phyloP scores from a whole-genome alignment of 2,329 filamentous ascomycete genomes.

The Orbilia quercus region DNA sequence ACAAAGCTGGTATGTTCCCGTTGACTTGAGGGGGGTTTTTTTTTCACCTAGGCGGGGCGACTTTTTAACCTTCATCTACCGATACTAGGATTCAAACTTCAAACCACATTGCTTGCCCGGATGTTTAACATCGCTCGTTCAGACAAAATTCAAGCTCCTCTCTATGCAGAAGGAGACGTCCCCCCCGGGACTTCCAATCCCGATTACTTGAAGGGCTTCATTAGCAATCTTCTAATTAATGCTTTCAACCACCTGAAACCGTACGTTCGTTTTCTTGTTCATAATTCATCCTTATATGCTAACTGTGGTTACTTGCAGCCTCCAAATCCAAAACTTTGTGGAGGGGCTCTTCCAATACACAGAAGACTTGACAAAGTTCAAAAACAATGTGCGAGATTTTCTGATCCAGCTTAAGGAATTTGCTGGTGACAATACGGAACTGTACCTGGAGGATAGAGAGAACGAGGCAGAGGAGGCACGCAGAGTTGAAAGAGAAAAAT shows the following conservation, averaged over 20 bases:
- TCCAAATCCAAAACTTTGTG: constrained; percentile 90
- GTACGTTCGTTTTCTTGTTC: constrained; percentile 65
- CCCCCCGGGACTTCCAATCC: constrained; percentile 84
- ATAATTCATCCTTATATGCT: not conserved
- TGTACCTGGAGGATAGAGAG: constrained; percentile 94
- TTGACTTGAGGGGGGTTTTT: no score
- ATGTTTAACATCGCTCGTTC: constrained; percentile 96
- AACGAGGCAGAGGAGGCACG: constrained; percentile 87
- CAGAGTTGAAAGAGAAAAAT: constrained; percentile 87
- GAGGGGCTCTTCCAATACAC: constrained; percentile 89
- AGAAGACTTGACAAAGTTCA: constrained; percentile 91
- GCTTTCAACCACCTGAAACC: constrained; percentile 93
- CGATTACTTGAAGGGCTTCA: constrained; percentile 89
- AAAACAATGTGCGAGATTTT: constrained; percentile 94
- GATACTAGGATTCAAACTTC: constrained; percentile 83
- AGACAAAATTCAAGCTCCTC: constrained; percentile 90
- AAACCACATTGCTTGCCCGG: constrained; percentile 89
- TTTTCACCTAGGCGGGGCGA: no score
- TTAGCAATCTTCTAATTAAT: constrained; percentile 82
- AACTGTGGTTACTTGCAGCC: constrained; percentile 66
- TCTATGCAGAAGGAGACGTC: constrained; percentile 87
- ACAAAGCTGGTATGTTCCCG: constrained; percentile 75
- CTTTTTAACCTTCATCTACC: not conserved
- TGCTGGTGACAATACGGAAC: constrained; percentile 90
- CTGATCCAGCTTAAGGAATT: constrained; percentile 97